Evolutionary conservation across 257 asterid species (phyloP).

Genomic region (Cynanchum wilfordii): DNA sequence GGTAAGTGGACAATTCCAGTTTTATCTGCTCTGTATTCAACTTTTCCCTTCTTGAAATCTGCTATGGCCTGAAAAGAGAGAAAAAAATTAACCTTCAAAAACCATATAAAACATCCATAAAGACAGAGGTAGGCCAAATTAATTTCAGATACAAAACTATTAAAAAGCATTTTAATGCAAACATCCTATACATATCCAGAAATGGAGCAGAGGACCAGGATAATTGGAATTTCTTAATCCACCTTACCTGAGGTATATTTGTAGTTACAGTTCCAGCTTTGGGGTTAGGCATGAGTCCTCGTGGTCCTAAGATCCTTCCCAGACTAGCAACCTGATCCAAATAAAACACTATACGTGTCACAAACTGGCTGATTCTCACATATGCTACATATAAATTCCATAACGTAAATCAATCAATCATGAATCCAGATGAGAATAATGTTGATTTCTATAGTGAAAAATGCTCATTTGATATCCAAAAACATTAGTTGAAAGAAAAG

Average conservation of each 20-base stretch:
- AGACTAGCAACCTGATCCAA: conserved; percentile 75
- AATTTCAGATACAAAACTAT: neutral
- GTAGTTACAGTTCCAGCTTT: conserved; percentile 97
- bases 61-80: conserved; percentile 68
- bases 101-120: neutral
- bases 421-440: neutral
- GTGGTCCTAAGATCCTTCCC: conserved; percentile 88
- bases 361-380: neutral
- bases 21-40: conserved; percentile 95
- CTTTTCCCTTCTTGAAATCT: conserved; percentile 97
- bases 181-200: neutral
- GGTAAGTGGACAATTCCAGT: conserved; percentile 98
- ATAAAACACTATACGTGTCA: neutral
- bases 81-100: neutral
- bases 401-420: neutral
- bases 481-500: neutral
- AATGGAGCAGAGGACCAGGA: neutral
- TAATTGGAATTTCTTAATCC: neutral
- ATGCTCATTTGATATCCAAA: neutral
- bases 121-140: neutral
- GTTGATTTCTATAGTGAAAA: neutral
- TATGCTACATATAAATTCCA: neutral
- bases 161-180: neutral
- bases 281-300: conserved; percentile 98
- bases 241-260: conserved; percentile 86